A percentile compares a stretch with the other conserved stretches of the same genome.
phyloP scores from a whole-genome alignment of 768 basidiomycete species.

The Trametes sanguinea region DNA sequence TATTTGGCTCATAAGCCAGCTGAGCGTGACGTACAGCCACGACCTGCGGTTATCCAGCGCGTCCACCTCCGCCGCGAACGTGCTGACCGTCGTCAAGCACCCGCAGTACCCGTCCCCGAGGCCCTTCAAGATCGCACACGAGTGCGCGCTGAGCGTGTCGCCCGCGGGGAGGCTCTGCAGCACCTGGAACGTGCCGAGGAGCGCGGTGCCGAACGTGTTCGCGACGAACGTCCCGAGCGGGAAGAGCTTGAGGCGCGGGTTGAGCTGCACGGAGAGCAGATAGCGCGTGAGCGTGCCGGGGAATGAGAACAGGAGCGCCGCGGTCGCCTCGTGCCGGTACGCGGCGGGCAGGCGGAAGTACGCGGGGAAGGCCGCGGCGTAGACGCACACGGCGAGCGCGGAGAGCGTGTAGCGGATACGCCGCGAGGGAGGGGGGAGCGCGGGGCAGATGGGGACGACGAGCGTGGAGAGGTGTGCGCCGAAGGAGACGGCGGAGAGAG shows the following conservation, averaged over 20 bases:
- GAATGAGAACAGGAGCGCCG: constrained; percentile 86
- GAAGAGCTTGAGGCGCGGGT: constrained; percentile 59
- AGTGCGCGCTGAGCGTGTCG: constrained; percentile 45
- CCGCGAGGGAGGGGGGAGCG: constrained; percentile 44
- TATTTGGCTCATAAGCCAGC: constrained; percentile 70
- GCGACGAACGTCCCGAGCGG: constrained; percentile 81
- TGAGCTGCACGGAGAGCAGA: constrained; percentile 70
- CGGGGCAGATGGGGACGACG: constrained; percentile 44
- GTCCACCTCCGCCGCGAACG: constrained; percentile 81
- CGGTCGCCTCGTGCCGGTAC: constrained; percentile 79
- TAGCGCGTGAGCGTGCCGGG: constrained; percentile 89
- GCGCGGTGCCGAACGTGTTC: constrained; percentile 78
- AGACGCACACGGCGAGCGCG: constrained; percentile 59
- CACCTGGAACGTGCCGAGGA: constrained; percentile 74
- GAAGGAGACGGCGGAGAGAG: constrained; percentile 74
- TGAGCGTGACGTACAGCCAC: constrained; percentile 67
- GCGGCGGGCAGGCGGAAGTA: constrained; percentile 72
- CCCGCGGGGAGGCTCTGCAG: constrained; percentile 54
- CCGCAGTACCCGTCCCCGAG: constrained; percentile 93
- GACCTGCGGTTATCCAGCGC: constrained; percentile 58
- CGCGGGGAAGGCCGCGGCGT: constrained; percentile 73
- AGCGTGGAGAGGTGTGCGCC: constrained; percentile 63
- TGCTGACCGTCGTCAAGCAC: constrained; percentile 91
- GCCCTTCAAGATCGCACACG: constrained; percentile 79
- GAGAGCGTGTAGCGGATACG: constrained; percentile 53